Evolutionary conservation across 192 early-diverging fungal genomes (phyloP).

Genomic region (Chytriomyces hyalinus): DNA sequence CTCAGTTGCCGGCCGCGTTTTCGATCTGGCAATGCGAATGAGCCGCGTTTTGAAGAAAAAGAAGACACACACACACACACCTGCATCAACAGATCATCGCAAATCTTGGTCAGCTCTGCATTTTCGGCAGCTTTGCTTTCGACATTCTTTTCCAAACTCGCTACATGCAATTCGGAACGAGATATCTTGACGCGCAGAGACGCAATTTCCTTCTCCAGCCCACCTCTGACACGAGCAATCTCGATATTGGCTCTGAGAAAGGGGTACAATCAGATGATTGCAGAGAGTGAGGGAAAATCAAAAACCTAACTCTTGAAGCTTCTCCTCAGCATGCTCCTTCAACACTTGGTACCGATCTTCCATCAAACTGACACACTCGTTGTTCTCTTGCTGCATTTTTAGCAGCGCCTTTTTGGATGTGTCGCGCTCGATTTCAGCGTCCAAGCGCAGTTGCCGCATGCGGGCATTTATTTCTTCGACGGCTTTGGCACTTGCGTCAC

Average conservation of each 20-base stretch:
- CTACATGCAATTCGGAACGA: constrained; percentile 39
- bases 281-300: neutral
- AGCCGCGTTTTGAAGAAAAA: neutral
- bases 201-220: constrained; percentile 47
- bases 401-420: constrained; percentile 2
- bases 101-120: constrained; percentile 47
- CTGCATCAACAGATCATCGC: constrained; percentile 48
- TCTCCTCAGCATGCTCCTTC: constrained; percentile 47
- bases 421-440: constrained; percentile 40
- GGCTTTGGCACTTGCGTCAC: constrained; percentile 11
- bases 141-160: constrained; percentile 36
- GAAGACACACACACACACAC: constrained; percentile 22
- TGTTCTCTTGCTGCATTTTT: neutral
- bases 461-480: constrained; percentile 22
- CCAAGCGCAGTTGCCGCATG: constrained; percentile 40
- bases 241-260: constrained; percentile 48
- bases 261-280: neutral
- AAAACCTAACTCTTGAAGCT: constrained; percentile 42
- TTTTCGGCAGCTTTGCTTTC: constrained; percentile 48
- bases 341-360: constrained; percentile 36
- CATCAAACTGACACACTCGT: constrained; percentile 24
- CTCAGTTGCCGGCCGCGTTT: no score
- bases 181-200: constrained; percentile 40
- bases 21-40: no score
- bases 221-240: constrained; percentile 34